Conservation (phyloP, 768 basidiomycete genomes). For the Strobilomyces dryophilus region DNA sequence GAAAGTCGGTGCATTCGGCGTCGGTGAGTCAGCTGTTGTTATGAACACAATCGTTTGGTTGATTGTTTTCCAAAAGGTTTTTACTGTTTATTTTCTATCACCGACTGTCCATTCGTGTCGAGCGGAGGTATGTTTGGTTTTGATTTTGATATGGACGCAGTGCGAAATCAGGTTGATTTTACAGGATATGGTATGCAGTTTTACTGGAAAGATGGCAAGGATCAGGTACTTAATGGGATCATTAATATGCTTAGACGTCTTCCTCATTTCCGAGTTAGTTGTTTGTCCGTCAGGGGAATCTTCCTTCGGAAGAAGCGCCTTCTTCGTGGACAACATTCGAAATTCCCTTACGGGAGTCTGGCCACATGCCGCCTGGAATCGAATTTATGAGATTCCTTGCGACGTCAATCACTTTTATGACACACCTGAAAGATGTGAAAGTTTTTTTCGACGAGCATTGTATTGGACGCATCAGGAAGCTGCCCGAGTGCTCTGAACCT, state of each 20-base stretch:
- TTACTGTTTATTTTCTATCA: conserved; percentile 75
- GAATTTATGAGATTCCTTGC: conserved; percentile 88
- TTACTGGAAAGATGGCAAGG: not conserved
- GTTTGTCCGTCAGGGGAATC: not conserved
- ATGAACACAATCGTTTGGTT: too few species aligned
- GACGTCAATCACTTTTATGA: conserved; percentile 91
- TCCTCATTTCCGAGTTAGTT: not conserved
- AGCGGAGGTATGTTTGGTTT: conserved; percentile 50
- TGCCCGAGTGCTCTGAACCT: conserved; percentile 42
- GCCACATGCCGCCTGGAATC: conserved; percentile 64
- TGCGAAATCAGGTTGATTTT: not conserved
- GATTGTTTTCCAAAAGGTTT: conserved; percentile 42
- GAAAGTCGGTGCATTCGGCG: conserved; percentile 1
- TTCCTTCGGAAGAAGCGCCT: too few species aligned
- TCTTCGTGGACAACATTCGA: conserved; percentile 79
- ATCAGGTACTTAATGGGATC: not conserved
- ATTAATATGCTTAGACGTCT: too few species aligned
- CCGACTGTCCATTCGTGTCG: conserved; percentile 72
- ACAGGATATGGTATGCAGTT: not conserved
- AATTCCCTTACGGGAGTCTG: conserved; percentile 75
- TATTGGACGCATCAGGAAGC: conserved; percentile 60
- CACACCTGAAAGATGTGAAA: conserved; percentile 62
- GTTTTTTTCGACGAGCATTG: conserved; percentile 75
- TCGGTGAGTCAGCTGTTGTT: not conserved
- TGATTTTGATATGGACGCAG: too few species aligned